Base-by-base conservation (phyloP, 148 eudicot genomes). In the Polygonum maritimum region DNA sequence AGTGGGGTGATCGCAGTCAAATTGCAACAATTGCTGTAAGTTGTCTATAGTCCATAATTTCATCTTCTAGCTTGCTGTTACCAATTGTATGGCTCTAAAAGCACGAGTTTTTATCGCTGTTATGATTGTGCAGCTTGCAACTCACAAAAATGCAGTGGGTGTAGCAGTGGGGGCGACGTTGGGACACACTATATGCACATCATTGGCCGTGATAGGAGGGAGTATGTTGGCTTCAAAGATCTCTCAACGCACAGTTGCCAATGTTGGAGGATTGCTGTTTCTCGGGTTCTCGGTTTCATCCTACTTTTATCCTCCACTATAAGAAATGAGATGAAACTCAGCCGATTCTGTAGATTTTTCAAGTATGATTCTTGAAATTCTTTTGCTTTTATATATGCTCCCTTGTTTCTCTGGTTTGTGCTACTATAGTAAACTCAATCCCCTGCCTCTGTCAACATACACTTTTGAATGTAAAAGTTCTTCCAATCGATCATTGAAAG, bases 1-100 rank as follows among this genome's bases (percentile, higher is more conserved):
- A 95, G 79, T 95, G 99, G 99, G 99, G 99, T 2, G 99, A 95
- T 78, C 99, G 97, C 79, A 95, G 99, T 81, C 99, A 95, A 85
- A 95, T 92, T 52, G 99, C 99, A 13, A 95, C 99, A 74, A 95
- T 95, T 85, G 99, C 99, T 74, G 99, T 95, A 89, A 92, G 97
- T 73, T 36, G 21, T 58, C 22, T 58, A 26, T 58, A 35, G 22
- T 21, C 35, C 22, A 58, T 21, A 21, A 58, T 5, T 63, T 12
- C 14, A 18, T 14, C 40, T 14, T 22, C 21, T 35, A 63, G 70
- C 39, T 63, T 63, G 40, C 14, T 63, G 12, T 60, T 21, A 58
- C 10, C 21, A 58, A 13, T 58, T 58, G 67, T 58, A 26, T 8
- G 36, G 15, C 2, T 22, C 7, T 22, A 9, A 57, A 57, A 21